Evolutionary conservation across 2,329 filamentous ascomycete genomes (phyloP), one percentile per base, ranked within the genome.

Genomic region (Xylariaceae sp.): DNA sequence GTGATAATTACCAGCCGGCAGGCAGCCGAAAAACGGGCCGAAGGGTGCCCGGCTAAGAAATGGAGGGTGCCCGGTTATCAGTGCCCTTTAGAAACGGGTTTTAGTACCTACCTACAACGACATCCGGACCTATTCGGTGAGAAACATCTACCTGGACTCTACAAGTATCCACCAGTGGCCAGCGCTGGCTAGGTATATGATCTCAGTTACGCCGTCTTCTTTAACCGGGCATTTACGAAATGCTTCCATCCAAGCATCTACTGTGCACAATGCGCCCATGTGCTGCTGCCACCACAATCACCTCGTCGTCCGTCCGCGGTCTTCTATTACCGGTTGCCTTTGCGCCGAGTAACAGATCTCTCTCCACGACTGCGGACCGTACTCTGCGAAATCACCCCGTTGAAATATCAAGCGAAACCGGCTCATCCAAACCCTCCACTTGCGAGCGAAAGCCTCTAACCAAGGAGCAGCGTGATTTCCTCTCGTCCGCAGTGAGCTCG

Each of bases 381-480:
- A 61, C 51, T 43, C 61, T 48, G 46, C 61, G 42, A 34, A 51
- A 56, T 40, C 54, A 59, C 48, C 61, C 57, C 45, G 49, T 67
- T 55, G 56, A 59, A 9, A 10, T 16, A 32, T 48, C 53, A 61
- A 41, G 66, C 58, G 54, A 55, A 47, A 49, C 65, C 18, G 37
- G 61, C 61, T 60, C 65, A 56, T 53, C 65, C 58, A 65, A 55
- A 53, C 53, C 68, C 12, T 57, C 67, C 49, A 70, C 70, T 45
- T 62, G 69, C 61, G 74, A 72, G 63, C 75, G 67, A 56, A 83
- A 86, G 68, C 79, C 85, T 9, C 76, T 94, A 44, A 89, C 84
- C 29, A 72, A 80, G 59, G 78, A 83, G 56, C 89, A 95, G 67
- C 80, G 83, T 54, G 79, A 86, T 53, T 95, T 87, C 65, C 83